A percentile compares a stretch with the other conserved stretches of the same genome.
Evolutionary conservation across 495 filamentous ascomycete genomes (phyloP).

Genomic region (Amphirosellinia nigrospora): DNA sequence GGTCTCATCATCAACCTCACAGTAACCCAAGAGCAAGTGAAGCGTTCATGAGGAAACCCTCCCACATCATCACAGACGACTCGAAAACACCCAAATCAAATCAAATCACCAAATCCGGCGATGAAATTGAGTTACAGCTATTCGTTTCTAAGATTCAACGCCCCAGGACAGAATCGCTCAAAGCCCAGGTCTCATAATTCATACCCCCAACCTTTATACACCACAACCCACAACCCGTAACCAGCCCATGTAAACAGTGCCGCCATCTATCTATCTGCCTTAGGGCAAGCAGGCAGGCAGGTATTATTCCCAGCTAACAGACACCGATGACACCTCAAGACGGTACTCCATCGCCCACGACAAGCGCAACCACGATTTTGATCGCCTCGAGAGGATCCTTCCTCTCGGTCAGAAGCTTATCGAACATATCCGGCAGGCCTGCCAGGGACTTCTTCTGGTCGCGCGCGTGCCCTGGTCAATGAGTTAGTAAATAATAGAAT

Average conservation of each 20-base stretch:
- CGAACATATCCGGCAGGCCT: constrained; percentile 59
- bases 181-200: neutral
- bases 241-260: neutral
- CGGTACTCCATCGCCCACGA: constrained; percentile 45
- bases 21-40: neutral
- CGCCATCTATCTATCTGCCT: too few species aligned
- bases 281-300: too few species aligned
- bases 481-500: too few species aligned
- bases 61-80: neutral
- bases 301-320: neutral
- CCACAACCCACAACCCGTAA: neutral
- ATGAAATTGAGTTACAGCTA: neutral
- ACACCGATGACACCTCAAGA: neutral
- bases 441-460: constrained; percentile 55
- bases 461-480: constrained; percentile 52
- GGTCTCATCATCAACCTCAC: neutral
- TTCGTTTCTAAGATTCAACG: neutral
- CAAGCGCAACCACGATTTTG: constrained; percentile 57
- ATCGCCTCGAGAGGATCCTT: constrained; percentile 59
- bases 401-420: constrained; percentile 54
- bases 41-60: neutral
- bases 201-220: neutral
- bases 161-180: neutral
- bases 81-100: neutral
- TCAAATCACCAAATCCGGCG: neutral